Conservation (phyloP, 768 basidiomycete genomes). For the Serendipita sp. region DNA sequence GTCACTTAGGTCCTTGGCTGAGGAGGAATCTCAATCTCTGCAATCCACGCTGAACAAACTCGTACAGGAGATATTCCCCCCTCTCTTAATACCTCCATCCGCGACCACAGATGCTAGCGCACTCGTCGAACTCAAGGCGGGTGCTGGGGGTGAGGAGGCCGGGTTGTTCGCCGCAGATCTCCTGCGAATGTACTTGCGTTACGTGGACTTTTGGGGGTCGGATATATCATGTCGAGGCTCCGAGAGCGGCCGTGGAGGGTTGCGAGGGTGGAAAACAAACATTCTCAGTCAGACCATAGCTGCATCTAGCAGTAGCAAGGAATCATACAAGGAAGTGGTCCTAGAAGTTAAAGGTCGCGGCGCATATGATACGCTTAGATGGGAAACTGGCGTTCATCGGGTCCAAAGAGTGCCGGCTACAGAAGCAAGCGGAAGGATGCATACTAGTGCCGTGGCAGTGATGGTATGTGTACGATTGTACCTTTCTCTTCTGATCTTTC, state of each 20-base stretch:
- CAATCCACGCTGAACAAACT: constrained; percentile 19
- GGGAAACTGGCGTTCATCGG: constrained; percentile 93
- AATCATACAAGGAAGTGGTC: constrained; percentile 52
- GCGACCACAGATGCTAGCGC: constrained; percentile 52
- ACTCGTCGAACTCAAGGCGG: constrained; percentile 80
- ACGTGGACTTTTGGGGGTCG: constrained; percentile 30
- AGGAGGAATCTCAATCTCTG: constrained; percentile 44
- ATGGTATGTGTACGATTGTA: constrained; percentile 38
- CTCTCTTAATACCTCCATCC: constrained; percentile 59
- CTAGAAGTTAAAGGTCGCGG: constrained; percentile 65
- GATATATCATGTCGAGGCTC: background rate
- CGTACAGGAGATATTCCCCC: constrained; percentile 38
- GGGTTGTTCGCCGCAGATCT: constrained; percentile 67
- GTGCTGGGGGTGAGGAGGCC: constrained; percentile 84
- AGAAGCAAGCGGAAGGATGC: constrained; percentile 72
- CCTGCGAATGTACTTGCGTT: constrained; percentile 65
- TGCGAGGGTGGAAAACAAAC: constrained; percentile 12
- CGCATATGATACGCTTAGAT: constrained; percentile 62
- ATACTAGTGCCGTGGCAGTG: constrained; percentile 81
- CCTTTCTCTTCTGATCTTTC: background rate
- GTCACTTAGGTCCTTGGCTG: constrained; percentile 56
- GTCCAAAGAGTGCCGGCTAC: constrained; percentile 90
- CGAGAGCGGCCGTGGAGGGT: constrained; percentile 12
- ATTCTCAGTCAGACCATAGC: background rate
- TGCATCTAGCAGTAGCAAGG: constrained; percentile 30